phyloP scores from a whole-genome alignment of 1,284 basidiomycete genomes.

The Cystobasidiaceae sp. region DNA sequence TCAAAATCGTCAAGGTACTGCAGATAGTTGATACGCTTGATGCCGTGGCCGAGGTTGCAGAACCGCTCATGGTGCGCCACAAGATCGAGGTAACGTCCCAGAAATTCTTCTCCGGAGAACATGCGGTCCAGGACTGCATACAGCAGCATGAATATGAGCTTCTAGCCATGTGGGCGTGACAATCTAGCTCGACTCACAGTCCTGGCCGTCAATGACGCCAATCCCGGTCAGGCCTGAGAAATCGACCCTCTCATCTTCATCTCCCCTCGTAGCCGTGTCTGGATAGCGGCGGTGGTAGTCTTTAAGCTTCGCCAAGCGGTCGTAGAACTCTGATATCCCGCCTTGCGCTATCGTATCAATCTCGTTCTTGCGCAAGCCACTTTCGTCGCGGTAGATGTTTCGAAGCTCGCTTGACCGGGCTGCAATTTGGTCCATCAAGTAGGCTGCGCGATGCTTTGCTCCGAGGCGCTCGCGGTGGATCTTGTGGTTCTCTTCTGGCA shows the following conservation, averaged over 20 bases:
- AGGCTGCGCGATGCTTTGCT: conserved; percentile 42
- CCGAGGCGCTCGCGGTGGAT: conserved; percentile 22
- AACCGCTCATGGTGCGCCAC: conserved; percentile 82
- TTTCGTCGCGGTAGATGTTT: conserved; percentile 48
- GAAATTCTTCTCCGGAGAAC: conserved; percentile 92
- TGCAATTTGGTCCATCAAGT: conserved; percentile 52
- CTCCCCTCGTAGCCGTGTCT: conserved; percentile 70
- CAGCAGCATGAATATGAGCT: conserved; percentile 14
- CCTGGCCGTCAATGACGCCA: conserved; percentile 15
- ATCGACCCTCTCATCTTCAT: conserved; percentile 63
- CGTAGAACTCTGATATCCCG: conserved; percentile 89
- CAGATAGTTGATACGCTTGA: conserved; percentile 65
- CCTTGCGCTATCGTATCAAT: conserved; percentile 53
- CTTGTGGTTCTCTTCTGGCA: conserved; percentile 24
- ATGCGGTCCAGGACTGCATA: conserved; percentile 70
- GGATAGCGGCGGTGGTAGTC: conserved; percentile 95
- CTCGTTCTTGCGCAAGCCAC: conserved; percentile 47
- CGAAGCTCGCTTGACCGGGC: conserved; percentile 47
- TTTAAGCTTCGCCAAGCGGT: conserved; percentile 85
- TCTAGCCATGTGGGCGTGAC: background rate
- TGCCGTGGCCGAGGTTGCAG: conserved; percentile 62
- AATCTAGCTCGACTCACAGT: conserved; percentile 4
- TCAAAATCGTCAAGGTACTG: conserved; percentile 81
- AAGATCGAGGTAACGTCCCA: conserved; percentile 90
- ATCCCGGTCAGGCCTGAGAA: conserved; percentile 10